Base-by-base conservation (phyloP, 2,329 filamentous ascomycete genomes). In the Colletotrichum theobromicola region DNA sequence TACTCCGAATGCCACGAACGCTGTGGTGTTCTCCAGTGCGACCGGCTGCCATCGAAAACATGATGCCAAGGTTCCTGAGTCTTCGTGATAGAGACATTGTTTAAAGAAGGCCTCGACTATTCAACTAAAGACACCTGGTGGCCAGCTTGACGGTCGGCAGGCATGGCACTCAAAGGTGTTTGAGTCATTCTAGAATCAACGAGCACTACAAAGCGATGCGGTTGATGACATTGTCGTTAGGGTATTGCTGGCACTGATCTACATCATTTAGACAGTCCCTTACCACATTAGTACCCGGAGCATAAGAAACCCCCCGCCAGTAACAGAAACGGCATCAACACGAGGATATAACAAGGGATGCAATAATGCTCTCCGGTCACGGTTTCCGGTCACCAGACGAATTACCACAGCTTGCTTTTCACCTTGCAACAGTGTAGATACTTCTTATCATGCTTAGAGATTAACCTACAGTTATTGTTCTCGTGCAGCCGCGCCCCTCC, bases 281-380 rank as follows among this genome's bases (percentile, higher is more conserved):
- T 46, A 21, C n/a, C n/a, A 13, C n/a, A 21, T 46, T 7, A 12
- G 5, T 46, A 46, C n/a, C n/a, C 10, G 10, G 42, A 50, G n/a
- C n/a, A 50, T 21, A 2, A 13, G 2, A 46, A 46, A 4, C 1
- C 1, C 1, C 1, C 42, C 2, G 10, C 13, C 10, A 7, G n/a
- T 21, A 10, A 7, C 21, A 6, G n/a, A 13, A 46, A 9, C 3
- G 16, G 18, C 35, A 4, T 4, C 7, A n/a, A 13, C 21, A 21
- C n/a, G n/a, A 21, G 42, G n/a, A 2, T 21, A 21, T 50, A 0
- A 13, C 4, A 50, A 12, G 42, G 42, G n/a, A 21, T n/a, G 0
- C 42, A 21, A 7, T 2, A 1, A 50, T 50, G 2, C n/a, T 21
- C 1, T 50, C 21, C 42, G 21, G 42, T 4, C 10, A 3, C 5